Evolutionary conservation across 805 yeast genomes (phyloP), one percentile per base, ranked within the genome.

Genomic region (Yamadazyma paraphyllophila): DNA sequence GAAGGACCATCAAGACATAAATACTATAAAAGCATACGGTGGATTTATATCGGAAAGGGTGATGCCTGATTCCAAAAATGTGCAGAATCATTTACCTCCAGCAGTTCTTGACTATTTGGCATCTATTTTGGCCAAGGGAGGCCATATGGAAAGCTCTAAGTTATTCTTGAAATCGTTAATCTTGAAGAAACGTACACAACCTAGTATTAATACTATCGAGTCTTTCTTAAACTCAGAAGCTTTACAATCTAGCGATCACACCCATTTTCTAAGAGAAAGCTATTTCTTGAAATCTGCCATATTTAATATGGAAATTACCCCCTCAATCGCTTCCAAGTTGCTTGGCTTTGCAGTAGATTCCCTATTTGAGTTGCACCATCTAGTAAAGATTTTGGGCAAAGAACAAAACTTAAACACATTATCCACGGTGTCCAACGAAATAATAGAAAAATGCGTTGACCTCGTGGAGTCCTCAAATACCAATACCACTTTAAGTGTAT

Each of bases 401-500:
- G 31, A 42, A 15, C 24, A 9, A 8, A 47, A 47, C 33, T 32
- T 16, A 13, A 7, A 33, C 12, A 40, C 46, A 2, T 26, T 48
- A 17, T 33, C 32, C 3, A 49, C 57, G 17, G 43, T 51, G 34
- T 60, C 58, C 16, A 24, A 37, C 3, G 53, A 49, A 6, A 43
- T 69, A n/a, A 41, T 63, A 6, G 36, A 45, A 5, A 58, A 51
- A 39, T 51, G 66, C 20, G 20, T 44, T 17, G 41, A 44, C 9
- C 7, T 40, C 6, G 24, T 20, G 24, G 24, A 20, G 13, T 37
- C 40, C 2, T n/a, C 16, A 36, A 17, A 11, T 7, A n/a, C 26
- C 27, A 12, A 36, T 8, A 37, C 32, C 16, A 37, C 16, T n/a
- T n/a, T 37, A 15, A 17, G 20, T 9, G 32, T 37, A 14, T 17